Evolutionary conservation across 2,329 filamentous ascomycete genomes (phyloP).

Genomic region (Monilinia laxa): DNA sequence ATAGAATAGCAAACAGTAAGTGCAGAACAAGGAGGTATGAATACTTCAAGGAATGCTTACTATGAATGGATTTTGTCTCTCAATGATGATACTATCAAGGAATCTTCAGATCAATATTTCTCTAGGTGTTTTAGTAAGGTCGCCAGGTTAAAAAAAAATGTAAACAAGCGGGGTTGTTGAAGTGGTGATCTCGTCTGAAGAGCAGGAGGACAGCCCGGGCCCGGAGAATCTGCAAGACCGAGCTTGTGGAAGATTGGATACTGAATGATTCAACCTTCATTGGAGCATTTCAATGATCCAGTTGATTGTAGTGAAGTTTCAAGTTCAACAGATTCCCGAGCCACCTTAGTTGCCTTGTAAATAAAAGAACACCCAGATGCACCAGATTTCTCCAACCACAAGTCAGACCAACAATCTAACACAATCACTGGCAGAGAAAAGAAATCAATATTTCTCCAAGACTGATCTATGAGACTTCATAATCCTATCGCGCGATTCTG

Average conservation of each 20-base stretch:
- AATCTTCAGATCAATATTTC: not conserved
- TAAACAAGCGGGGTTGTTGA: not conserved
- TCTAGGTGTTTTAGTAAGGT: not conserved
- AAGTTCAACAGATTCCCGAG: not conserved
- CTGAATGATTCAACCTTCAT: not conserved
- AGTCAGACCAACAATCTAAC: not conserved
- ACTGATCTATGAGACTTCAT: not conserved
- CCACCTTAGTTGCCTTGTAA: not conserved
- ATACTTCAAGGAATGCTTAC: conserved; percentile 11
- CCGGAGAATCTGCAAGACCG: conserved; percentile 7
- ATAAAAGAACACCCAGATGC: not conserved
- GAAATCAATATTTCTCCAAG: not conserved
- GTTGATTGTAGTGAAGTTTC: conserved; percentile 1
- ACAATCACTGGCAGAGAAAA: not conserved
- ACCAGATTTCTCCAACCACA: not conserved
- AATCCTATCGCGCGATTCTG: no score
- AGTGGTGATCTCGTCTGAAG: not conserved
- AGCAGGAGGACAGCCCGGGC: conserved; percentile 4
- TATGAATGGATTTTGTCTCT: not conserved
- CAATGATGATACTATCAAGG: not conserved
- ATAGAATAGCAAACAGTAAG: not conserved
- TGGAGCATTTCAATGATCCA: not conserved
- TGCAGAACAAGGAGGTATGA: not conserved
- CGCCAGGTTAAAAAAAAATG: not conserved
- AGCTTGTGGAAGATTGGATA: not conserved